These are phyloP conservation scores for Leccinum insigne DNA, from an alignment of 1,284 basidiomycete species.

Conservation along the genomic window DNA sequence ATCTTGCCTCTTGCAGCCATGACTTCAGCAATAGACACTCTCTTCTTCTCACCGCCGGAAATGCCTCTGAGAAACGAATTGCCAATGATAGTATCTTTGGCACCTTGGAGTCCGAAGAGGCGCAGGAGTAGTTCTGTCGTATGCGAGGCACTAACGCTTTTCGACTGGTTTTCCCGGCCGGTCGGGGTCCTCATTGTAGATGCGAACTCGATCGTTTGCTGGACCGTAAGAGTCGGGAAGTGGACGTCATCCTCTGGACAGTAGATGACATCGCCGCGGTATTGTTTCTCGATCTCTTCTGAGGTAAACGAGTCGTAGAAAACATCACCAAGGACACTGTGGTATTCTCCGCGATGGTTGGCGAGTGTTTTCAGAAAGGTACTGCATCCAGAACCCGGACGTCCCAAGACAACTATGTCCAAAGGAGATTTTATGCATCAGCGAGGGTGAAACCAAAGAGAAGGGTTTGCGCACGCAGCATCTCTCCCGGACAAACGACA, in stretches of 20 bases:
- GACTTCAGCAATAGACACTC: slow-evolving; percentile 61
- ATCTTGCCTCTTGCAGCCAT: slow-evolving; percentile 45
- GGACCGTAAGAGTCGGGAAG: slow-evolving; percentile 52
- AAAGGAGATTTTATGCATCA: neutral
- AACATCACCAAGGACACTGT: too few species aligned
- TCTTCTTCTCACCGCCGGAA: slow-evolving; percentile 76
- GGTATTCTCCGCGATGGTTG: too few species aligned
- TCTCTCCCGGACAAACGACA: slow-evolving; percentile 20
- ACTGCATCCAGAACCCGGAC: too few species aligned
- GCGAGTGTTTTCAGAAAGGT: too few species aligned
- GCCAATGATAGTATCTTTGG: slow-evolving; percentile 61
- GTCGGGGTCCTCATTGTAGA: slow-evolving; percentile 54
- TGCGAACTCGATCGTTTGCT: slow-evolving; percentile 62
- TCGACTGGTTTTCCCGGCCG: neutral
- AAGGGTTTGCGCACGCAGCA: slow-evolving; percentile 53
- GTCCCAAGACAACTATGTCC: too few species aligned
- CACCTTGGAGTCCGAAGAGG: slow-evolving; percentile 70
- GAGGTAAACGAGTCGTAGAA: too few species aligned
- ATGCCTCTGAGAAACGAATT: slow-evolving; percentile 75
- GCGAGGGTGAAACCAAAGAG: neutral
- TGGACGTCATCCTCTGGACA: too few species aligned
- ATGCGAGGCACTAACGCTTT: slow-evolving; percentile 36
- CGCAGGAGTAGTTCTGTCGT: slow-evolving; percentile 59
- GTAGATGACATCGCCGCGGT: too few species aligned
- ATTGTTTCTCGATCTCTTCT: too few species aligned